These are phyloP conservation scores for Corylus americana DNA, from an alignment of 306 rosid genomes.

Conservation along the genomic window DNA sequence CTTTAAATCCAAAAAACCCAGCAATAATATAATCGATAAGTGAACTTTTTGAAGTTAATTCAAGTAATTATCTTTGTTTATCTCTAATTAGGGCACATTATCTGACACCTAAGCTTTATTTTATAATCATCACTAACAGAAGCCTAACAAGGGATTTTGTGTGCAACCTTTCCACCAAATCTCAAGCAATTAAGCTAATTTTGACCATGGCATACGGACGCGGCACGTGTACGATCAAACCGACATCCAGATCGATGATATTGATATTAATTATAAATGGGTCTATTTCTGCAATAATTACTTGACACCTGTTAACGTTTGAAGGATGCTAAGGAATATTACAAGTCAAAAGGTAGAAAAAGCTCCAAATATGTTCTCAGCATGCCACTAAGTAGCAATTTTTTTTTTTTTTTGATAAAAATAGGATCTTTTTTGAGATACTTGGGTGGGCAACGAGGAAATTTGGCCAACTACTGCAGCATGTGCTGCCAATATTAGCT, in stretches of 20 bases:
- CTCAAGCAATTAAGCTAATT: conserved; percentile 29
- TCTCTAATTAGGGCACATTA: neutral
- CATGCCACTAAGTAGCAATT: neutral
- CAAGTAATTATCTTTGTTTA: conserved; percentile 6
- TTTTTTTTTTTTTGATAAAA: neutral
- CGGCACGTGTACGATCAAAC: conserved; percentile 36
- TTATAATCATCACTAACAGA: neutral
- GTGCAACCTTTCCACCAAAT: conserved; percentile 6
- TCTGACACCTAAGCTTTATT: neutral
- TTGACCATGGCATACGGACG: conserved; percentile 35
- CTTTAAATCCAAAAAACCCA: neutral
- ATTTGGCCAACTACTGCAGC: neutral
- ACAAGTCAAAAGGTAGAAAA: conserved; percentile 16
- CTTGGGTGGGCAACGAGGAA: conserved; percentile 1
- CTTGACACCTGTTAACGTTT: conserved; percentile 18
- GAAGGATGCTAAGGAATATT: neutral
- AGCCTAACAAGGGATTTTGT: neutral
- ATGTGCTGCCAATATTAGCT: neutral
- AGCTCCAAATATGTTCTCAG: neutral
- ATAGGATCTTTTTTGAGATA: neutral
- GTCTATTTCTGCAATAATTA: conserved; percentile 4
- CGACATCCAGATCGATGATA: neutral
- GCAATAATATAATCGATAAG: neutral
- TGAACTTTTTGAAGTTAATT: neutral
- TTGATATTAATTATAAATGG: neutral